Evolutionary conservation across 176 grass and related monocot species (phyloP), one percentile per base, ranked within the genome.

Genomic region (Bothriochloa decipiens): DNA sequence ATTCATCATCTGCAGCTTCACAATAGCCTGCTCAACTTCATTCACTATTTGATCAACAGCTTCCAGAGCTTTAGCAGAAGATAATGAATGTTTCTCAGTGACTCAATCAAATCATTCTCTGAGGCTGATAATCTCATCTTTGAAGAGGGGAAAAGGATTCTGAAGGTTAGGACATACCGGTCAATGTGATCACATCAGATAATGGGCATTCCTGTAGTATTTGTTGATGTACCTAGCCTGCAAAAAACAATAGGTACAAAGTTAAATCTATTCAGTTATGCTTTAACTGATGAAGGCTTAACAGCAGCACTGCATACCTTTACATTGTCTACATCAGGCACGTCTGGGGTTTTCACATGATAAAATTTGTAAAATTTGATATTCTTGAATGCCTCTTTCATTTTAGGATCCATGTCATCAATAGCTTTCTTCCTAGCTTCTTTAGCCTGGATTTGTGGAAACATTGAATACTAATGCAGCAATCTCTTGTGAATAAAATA

Each of bases 101-200:
- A 99, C 93, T 62, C 87, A 80, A 65, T 94, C 91, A 80, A 99
- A 99, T 36, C 84, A 72, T 45, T 99, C 93, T 91, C 85, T 92
- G 86, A 96, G 71, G 70, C 70, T 81, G 28, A 94, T 83, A 12
- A 92, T 62, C 35, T 99, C 33, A 50, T 32, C n/a, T 15, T 17
- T n/a, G 68, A 7, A 39, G 37, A 41, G 39, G 26, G 40, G 12
- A 1, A 15, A 33, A 15, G 3, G 7, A 8, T 37, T 0, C 23
- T 17, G 23, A 12, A 12, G 40, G n/a, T 71, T 17, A 17, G 11
- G 22, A 58, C 20, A 10, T 77, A 77, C 75, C 55, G 25, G 65
- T 65, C 28, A 57, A 33, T 22, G 43, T 7, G 39, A 41, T 43
- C 47, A 81, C 91, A 93, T 86, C 65, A 98, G 67, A 46, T 70